A percentile compares a stretch with the other conserved stretches of the same genome.
These are phyloP conservation scores for Musa balbisiana DNA, from an alignment of 202 grass and related monocot genomes.

Conservation along the genomic window DNA sequence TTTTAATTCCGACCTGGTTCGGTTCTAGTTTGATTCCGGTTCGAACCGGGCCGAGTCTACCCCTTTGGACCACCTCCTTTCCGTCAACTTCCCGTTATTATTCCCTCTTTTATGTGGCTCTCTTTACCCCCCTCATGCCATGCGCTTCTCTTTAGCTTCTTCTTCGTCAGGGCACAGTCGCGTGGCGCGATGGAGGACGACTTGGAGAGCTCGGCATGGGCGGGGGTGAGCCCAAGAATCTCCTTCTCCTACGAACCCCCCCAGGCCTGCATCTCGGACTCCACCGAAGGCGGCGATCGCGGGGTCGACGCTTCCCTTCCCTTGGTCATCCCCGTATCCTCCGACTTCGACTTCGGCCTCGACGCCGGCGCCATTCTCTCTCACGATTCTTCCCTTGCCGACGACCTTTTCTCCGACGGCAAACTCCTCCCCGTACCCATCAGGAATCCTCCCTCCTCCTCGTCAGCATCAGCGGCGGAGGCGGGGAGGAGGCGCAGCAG, in stretches of 20 bases:
- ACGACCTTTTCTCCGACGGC: conserved; percentile 21
- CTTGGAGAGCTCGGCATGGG: not conserved
- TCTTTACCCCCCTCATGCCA: not conserved
- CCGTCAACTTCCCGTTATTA: not conserved
- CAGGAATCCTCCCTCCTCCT: not conserved
- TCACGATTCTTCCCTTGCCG: conserved; percentile 12
- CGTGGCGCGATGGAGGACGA: not conserved
- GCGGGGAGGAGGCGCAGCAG: not conserved
- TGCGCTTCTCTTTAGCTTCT: too few relatives aligned
- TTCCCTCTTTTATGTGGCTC: not conserved
- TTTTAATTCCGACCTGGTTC: too few relatives aligned
- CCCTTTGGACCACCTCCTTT: too few relatives aligned
- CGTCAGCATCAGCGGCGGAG: not conserved
- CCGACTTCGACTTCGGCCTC: conserved; percentile 25
- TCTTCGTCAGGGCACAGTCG: not conserved
- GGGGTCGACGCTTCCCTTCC: not conserved
- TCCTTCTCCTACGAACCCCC: not conserved
- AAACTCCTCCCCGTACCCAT: conserved; percentile 17
- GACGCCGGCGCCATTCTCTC: not conserved
- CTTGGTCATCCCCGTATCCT: not conserved
- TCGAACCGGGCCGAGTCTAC: too few relatives aligned
- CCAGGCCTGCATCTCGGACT: not conserved
- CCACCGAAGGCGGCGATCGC: not conserved
- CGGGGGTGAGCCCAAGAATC: conserved; percentile 2
- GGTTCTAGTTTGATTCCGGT: too few relatives aligned